These are phyloP conservation scores for Marasmius fiardii DNA, from an alignment of 1,284 basidiomycete genomes.

Conservation along the genomic window DNA sequence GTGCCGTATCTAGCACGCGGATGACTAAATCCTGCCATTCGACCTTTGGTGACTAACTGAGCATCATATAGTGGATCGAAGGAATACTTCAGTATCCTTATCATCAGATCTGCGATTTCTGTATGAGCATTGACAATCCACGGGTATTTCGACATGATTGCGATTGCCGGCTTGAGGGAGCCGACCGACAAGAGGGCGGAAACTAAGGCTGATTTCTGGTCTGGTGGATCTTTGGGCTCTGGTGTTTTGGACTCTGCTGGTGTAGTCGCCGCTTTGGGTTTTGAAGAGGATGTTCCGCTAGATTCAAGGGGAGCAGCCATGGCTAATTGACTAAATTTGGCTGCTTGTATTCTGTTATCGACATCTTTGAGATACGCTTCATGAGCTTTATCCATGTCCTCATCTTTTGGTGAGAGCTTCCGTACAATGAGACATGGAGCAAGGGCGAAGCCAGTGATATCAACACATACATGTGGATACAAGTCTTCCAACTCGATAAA, in stretches of 20 bases:
- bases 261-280: constrained; percentile 31
- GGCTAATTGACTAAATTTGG: constrained; percentile 78
- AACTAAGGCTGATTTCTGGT: constrained; percentile 83
- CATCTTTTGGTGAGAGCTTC: constrained; percentile 75
- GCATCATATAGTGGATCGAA: constrained; percentile 68
- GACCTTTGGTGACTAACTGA: constrained; percentile 46
- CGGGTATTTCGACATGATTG: constrained; percentile 79
- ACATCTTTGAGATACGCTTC: constrained; percentile 70
- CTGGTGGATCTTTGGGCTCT: constrained; percentile 54
- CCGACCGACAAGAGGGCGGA: constrained; percentile 86
- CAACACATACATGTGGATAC: constrained; percentile 71
- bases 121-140: constrained; percentile 84
- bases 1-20: constrained; percentile 61
- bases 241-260: constrained; percentile 42
- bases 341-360: constrained; percentile 60
- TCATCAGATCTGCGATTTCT: constrained; percentile 81
- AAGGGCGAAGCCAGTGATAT: constrained; percentile 1
- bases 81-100: constrained; percentile 71
- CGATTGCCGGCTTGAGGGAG: constrained; percentile 73
- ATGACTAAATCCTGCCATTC: constrained; percentile 56
- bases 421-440: constrained; percentile 5
- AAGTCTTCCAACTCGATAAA: constrained; percentile 85
- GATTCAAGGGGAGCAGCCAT: constrained; percentile 89
- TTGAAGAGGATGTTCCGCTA: constrained; percentile 31
- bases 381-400: constrained; percentile 67